Evolutionary conservation across 345 rosid genomes (phyloP), one percentile per base, ranked within the genome.

Genomic region (Syzygium grande): DNA sequence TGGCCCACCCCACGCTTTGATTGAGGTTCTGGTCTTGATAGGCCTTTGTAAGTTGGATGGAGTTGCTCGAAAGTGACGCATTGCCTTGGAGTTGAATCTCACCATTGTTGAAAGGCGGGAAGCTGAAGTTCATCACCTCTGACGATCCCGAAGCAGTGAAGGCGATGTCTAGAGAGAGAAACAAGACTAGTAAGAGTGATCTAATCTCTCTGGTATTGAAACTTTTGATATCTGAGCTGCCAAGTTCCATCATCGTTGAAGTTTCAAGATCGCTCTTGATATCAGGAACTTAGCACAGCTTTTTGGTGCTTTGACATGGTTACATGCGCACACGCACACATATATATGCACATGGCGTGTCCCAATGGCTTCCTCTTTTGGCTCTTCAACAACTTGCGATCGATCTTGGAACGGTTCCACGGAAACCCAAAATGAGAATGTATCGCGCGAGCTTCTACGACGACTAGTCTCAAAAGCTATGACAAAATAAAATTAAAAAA

Each of bases 21-120:
- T 0, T 1, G 52, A 27, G 8, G 22, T 51, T 46, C 12, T 25
- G 1, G 38, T 17, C 29, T 12, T 0, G 38, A 49, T 2, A 2
- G 59, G 29, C 16, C 16, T 14, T 23, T 5, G 86, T 84, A 8
- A 84, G 23, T 51, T 25, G 19, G 86, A 84, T 41, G 43, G 6
- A 4, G 43, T 1, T 1, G 6, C 6, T 41, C 43, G 6, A 4
- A 3, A 0, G 6, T 6, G 43, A 1, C 43, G 59, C 22, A 51
- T 84, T 23, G 6, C 59, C 86, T 84, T 25, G 46, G 84, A 5
- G 10, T 58, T 10, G 16, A 19, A 58, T 58, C 14, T 10, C 4
- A 25, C 29, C 10, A 23, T 56, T 1, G n/a, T 56, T 10, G 61
- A 58, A 58, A 11, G 29, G 2, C 29, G 4, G 65, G 30, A 11